Percentiles rank a stretch among this genome's conserved stretches.
Conservation (phyloP, 148 eudicot genomes). For the Drosera capensis region DNA sequence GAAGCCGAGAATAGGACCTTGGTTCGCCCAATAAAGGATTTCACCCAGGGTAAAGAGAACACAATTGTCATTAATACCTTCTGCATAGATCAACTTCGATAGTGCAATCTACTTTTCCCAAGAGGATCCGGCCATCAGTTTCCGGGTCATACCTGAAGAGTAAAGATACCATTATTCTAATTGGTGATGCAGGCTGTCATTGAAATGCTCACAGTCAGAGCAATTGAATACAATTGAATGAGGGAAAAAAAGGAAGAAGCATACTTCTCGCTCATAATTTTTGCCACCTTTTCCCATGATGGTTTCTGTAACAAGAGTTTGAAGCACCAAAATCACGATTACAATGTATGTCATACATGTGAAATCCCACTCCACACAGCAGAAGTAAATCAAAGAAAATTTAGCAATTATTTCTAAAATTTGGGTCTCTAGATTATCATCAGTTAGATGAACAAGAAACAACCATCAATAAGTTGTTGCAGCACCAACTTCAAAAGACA, state of each 20-base stretch:
- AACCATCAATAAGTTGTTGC: not conserved
- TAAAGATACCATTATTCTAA: no score
- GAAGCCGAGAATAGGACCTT: not conserved
- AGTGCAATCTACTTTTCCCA: slow-evolving; percentile 96
- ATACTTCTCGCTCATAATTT: slow-evolving; percentile 66
- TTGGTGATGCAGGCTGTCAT: no score
- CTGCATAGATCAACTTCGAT: slow-evolving; percentile 66
- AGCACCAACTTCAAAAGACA: not conserved
- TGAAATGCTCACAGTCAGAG: no score
- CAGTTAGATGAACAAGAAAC: not conserved
- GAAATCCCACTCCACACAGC: no score
- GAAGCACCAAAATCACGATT: no score
- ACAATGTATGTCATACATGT: no score
- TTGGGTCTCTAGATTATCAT: no score
- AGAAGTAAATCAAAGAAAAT: no score
- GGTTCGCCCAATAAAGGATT: no score
- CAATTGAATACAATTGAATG: not conserved
- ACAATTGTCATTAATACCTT: slow-evolving; percentile 27
- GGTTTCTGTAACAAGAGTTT: slow-evolving; percentile 53
- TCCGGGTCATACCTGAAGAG: slow-evolving; percentile 71
- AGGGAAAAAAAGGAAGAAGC: slow-evolving; percentile 1
- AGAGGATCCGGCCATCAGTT: slow-evolving; percentile 77
- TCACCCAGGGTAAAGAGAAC: no score
- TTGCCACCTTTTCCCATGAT: slow-evolving; percentile 92
- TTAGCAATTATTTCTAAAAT: no score